phyloP scores from a whole-genome alignment of 2,329 filamentous ascomycete genomes.

The Beauveria asiatica region DNA sequence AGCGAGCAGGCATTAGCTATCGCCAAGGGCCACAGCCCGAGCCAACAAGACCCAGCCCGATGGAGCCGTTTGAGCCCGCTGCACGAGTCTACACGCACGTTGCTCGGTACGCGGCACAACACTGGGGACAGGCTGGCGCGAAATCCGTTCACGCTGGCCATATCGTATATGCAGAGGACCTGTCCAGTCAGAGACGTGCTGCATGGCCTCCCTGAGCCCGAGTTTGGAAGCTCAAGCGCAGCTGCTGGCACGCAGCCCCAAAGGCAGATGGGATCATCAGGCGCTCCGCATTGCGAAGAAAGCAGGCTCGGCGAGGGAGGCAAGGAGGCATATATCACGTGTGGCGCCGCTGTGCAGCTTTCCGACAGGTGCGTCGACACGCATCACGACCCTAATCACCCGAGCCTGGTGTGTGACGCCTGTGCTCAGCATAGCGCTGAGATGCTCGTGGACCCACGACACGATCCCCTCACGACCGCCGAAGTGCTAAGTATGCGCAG shows the following conservation, averaged over 20 bases:
- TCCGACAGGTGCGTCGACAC: neutral
- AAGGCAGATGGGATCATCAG: neutral
- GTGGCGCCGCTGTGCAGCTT: neutral
- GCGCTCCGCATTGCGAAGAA: neutral
- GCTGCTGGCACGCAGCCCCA: neutral
- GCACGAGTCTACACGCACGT: neutral
- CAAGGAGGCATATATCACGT: neutral
- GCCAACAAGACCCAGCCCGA: neutral
- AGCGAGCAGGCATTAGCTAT: neutral
- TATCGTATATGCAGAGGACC: neutral
- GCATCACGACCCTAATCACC: neutral
- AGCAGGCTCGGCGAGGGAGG: neutral
- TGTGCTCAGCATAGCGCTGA: conserved; percentile 20
- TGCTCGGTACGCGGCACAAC: neutral
- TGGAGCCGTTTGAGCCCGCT: neutral
- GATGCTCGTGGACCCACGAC: conserved; percentile 13
- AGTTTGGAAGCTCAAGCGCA: neutral
- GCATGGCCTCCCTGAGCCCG: neutral
- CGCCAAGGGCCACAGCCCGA: neutral
- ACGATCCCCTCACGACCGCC: conserved; percentile 10
- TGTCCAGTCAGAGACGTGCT: neutral
- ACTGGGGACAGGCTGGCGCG: neutral
- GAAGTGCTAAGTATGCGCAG: conserved; percentile 27
- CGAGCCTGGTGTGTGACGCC: conserved; percentile 14
- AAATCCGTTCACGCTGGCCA: neutral